Evolutionary conservation across 2,329 filamentous ascomycete species (phyloP), one percentile per base, ranked within the genome.

Genomic region (Neurospora crassa): DNA sequence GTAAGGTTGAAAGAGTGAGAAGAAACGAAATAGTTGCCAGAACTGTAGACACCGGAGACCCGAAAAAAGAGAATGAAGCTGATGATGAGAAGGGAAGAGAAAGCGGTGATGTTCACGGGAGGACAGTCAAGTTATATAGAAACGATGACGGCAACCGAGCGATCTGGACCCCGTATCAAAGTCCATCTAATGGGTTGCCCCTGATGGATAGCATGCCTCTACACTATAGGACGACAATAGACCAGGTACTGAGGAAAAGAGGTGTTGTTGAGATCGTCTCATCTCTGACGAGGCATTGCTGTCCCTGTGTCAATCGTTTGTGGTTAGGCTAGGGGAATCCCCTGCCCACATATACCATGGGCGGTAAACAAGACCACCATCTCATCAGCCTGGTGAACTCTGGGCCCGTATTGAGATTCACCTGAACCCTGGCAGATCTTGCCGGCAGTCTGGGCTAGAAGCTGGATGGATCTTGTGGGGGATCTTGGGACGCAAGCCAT

Each of bases 11-110:
- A 75, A 73, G 74, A 77, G 71, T 37, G 75, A 70, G 42, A 70
- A 75, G 69, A 75, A 75, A 75, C 72, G 71, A 76, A 76, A 70
- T 72, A 76, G 76, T 77, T 77, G 73, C 75, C 76, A 77, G 76
- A 76, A 76, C 75, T 75, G 73, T 71, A 76, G 73, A 72, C 72
- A 74, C 69, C 43, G 72, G 68, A 73, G 45, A 70, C 53, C 53
- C 71, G 42, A 72, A 72, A 71, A 68, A 68, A 74, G 72, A 72
- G 71, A 73, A 37, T 47, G 43, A 71, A 70, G 47, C 69, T 69
- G 72, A 73, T 74, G 73, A 70, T 74, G 67, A 63, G 47, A 59
- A 69, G 67, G 63, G 29, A 70, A 43, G 43, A 72, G 37, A 67
- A 67, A 37, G 47, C 70, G 16, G 68, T 40, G 29, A 43, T 12